Conservation (phyloP, 768 basidiomycete genomes). For the Scleroderma bovista region DNA sequence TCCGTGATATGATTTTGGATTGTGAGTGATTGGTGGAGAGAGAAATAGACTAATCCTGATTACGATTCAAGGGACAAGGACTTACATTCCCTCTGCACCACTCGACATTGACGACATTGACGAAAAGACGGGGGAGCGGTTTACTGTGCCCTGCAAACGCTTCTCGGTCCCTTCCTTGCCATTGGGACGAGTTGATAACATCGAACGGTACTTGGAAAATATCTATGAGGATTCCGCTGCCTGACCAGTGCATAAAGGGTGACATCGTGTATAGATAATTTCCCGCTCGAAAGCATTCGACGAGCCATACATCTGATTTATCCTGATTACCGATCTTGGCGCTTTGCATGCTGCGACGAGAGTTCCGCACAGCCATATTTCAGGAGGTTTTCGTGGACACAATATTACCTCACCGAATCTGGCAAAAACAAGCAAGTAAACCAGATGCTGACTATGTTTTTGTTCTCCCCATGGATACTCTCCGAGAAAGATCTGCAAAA, state of each 20-base stretch:
- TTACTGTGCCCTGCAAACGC: slow-evolving; percentile 40
- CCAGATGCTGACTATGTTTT: slow-evolving; percentile 24
- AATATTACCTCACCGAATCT: slow-evolving; percentile 2
- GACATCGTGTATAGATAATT: slow-evolving; percentile 43
- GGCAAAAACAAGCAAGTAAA: slow-evolving; percentile 9
- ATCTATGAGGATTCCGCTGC: neutral
- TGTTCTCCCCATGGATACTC: slow-evolving; percentile 38
- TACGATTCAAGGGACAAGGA: slow-evolving; percentile 33
- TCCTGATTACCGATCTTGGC: slow-evolving; percentile 25
- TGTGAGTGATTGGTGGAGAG: slow-evolving; percentile 30
- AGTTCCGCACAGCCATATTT: slow-evolving; percentile 14
- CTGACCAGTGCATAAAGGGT: slow-evolving; percentile 29
- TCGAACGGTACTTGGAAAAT: slow-evolving; percentile 34
- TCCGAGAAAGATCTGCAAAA: slow-evolving; percentile 28
- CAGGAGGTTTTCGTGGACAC: slow-evolving; percentile 26
- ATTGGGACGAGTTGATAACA: slow-evolving; percentile 36
- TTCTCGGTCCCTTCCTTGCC: slow-evolving; percentile 31
- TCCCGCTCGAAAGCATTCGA: slow-evolving; percentile 49
- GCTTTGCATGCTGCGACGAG: slow-evolving; percentile 20
- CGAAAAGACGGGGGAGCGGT: slow-evolving; percentile 31
- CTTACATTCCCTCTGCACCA: slow-evolving; percentile 30
- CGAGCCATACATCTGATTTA: slow-evolving; percentile 32
- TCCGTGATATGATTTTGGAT: slow-evolving; percentile 29
- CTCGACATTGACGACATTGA: slow-evolving; percentile 36
- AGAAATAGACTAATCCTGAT: slow-evolving; percentile 3